phyloP scores from a whole-genome alignment of 1,284 basidiomycete genomes.

The Malassezia psittaci region DNA sequence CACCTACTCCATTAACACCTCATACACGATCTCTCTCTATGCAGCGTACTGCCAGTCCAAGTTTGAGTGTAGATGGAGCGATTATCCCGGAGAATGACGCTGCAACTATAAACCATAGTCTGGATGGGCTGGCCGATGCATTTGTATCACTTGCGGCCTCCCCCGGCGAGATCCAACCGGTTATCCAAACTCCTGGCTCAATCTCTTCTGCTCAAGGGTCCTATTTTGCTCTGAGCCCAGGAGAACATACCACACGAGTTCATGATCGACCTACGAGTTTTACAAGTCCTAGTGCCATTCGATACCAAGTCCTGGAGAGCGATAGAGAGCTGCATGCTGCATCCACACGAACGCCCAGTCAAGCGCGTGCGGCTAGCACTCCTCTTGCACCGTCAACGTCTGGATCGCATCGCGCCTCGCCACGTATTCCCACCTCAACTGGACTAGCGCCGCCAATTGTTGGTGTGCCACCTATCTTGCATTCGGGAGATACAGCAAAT shows the following conservation, averaged over 20 bases:
- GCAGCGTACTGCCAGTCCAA: conserved; percentile 15
- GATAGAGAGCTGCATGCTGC: background rate
- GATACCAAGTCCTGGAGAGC: conserved; percentile 4
- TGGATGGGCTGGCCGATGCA: conserved; percentile 37
- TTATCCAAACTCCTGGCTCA: background rate
- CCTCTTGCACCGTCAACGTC: background rate
- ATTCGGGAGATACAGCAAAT: too few species aligned
- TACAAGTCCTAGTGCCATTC: background rate
- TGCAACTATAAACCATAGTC: conserved; percentile 29
- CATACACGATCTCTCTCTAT: background rate
- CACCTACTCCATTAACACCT: background rate
- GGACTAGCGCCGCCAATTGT: background rate
- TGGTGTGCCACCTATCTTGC: background rate
- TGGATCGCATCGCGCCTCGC: background rate
- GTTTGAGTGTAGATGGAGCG: conserved; percentile 44
- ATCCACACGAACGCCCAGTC: background rate
- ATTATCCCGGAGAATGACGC: conserved; percentile 34
- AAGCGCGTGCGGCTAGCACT: background rate
- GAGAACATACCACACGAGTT: background rate
- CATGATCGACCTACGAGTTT: background rate
- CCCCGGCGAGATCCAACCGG: background rate
- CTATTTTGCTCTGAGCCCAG: background rate
- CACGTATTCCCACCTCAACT: background rate
- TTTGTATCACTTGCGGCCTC: conserved; percentile 4
- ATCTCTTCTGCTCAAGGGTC: background rate